These are phyloP conservation scores for Alloteropsis semialata DNA, from an alignment of 176 grass and related monocot genomes.

Conservation along the genomic window DNA sequence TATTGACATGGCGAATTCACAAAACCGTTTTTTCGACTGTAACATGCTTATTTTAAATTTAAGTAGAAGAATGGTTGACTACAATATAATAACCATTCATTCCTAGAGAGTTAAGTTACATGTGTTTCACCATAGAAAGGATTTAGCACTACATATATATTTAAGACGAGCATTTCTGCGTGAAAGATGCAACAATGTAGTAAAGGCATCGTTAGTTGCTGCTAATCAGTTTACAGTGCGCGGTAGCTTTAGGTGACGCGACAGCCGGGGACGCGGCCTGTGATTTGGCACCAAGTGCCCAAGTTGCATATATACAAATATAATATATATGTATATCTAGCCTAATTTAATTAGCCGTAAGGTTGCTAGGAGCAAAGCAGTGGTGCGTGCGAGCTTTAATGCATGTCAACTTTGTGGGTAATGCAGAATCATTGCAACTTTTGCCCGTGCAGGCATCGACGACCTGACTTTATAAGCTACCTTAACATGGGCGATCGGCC, in stretches of 20 bases:
- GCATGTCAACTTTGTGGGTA: conserved; percentile 33
- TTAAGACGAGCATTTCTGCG: not conserved
- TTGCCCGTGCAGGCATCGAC: not conserved
- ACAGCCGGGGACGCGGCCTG: not conserved
- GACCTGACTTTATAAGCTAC: conserved; percentile 5
- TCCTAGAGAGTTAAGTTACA: not conserved
- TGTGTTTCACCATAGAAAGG: too few species aligned
- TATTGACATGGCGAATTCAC: too few species aligned
- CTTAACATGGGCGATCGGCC: conserved; percentile 1
- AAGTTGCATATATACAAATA: conserved; percentile 30
- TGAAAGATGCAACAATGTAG: not conserved
- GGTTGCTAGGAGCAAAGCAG: not conserved
- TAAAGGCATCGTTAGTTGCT: not conserved
- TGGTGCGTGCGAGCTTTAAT: not conserved
- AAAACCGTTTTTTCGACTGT: too few species aligned
- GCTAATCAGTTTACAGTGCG: not conserved
- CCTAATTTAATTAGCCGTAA: not conserved
- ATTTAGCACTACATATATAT: not conserved
- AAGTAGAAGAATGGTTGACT: not conserved
- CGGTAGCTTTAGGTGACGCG: not conserved
- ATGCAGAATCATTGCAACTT: conserved; percentile 48
- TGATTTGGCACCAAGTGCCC: conserved; percentile 32
- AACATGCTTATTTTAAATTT: too few species aligned
- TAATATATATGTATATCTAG: not conserved
- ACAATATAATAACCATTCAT: not conserved